Conservation (phyloP, 2,329 filamentous ascomycete species). For the Trichoderma harzianum region DNA sequence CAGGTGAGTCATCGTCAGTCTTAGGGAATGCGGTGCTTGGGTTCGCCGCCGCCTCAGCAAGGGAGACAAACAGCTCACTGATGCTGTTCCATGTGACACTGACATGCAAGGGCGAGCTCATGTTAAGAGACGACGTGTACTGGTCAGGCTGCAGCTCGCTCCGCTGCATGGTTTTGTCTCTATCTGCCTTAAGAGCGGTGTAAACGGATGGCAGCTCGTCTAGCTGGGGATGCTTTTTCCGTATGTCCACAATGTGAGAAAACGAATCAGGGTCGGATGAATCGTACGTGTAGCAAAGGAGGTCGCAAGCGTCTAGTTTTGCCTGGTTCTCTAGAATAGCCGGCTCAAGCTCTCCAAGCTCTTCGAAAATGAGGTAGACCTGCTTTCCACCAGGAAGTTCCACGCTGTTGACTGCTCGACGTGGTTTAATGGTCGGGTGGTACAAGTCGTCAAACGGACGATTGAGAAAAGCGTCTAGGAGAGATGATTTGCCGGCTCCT, state of each 20-base stretch:
- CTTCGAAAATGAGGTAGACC: constrained; percentile 92
- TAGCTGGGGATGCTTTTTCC: constrained; percentile 74
- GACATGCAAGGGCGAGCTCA: constrained; percentile 89
- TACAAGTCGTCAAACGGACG: constrained; percentile 81
- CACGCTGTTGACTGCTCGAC: constrained; percentile 91
- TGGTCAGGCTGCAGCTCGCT: constrained; percentile 88
- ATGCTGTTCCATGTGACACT: constrained; percentile 94
- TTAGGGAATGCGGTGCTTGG: constrained; percentile 87
- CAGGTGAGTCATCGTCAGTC: constrained; percentile 78
- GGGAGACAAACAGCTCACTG: constrained; percentile 84
- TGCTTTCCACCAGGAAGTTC: constrained; percentile 95
- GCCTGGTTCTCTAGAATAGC: constrained; percentile 89
- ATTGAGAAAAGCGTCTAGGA: constrained; percentile 88
- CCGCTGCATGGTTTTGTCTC: constrained; percentile 94
- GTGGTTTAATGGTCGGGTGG: constrained; percentile 90
- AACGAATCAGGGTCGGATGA: constrained; percentile 97
- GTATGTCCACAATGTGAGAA: constrained; percentile 79
- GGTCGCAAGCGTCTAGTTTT: constrained; percentile 88
- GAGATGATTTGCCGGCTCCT: constrained; percentile 83
- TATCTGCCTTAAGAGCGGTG: constrained; percentile 89
- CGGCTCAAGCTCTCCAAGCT: constrained; percentile 91
- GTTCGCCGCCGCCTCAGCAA: constrained; percentile 89
- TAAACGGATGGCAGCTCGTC: constrained; percentile 90
- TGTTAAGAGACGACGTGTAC: constrained; percentile 79
- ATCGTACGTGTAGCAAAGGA: constrained; percentile 94